A percentile compares a stretch with the other conserved stretches of the same genome.
Evolutionary conservation across 805 yeast genomes (phyloP).

Genomic region (Yarrowia porcina): DNA sequence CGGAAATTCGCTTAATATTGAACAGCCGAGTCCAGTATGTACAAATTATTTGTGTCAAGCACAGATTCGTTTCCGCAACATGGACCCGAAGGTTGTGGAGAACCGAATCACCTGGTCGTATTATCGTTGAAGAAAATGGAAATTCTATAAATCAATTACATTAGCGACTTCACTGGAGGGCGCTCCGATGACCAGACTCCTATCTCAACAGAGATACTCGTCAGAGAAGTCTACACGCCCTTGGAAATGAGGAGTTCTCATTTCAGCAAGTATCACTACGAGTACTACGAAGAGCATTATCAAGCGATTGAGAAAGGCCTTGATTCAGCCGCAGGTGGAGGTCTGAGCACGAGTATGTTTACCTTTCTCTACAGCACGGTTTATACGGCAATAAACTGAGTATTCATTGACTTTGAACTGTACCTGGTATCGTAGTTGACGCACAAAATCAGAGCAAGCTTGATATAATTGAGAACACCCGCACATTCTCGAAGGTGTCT

Average conservation of each 20-base stretch:
- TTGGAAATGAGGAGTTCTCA: no score
- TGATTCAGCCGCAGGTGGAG: slow-evolving; percentile 6
- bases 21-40: neutral
- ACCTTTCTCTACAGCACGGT: neutral
- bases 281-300: slow-evolving; percentile 5
- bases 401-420: neutral
- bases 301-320: neutral
- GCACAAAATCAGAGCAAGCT: neutral
- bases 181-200: no score
- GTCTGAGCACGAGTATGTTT: neutral
- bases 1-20: neutral
- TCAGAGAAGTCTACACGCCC: no score
- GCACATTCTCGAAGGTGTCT: no score
- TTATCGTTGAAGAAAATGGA: no score
- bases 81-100: neutral
- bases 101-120: slow-evolving; percentile 9
- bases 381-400: neutral
- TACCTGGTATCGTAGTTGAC: neutral
- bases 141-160: no score
- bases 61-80: neutral
- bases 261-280: no score
- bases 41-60: neutral
- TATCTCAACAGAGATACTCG: no score
- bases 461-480: no score
- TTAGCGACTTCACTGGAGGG: no score